Base-by-base conservation (phyloP, 805 yeast species). In the Wickerhamiella azyma region DNA sequence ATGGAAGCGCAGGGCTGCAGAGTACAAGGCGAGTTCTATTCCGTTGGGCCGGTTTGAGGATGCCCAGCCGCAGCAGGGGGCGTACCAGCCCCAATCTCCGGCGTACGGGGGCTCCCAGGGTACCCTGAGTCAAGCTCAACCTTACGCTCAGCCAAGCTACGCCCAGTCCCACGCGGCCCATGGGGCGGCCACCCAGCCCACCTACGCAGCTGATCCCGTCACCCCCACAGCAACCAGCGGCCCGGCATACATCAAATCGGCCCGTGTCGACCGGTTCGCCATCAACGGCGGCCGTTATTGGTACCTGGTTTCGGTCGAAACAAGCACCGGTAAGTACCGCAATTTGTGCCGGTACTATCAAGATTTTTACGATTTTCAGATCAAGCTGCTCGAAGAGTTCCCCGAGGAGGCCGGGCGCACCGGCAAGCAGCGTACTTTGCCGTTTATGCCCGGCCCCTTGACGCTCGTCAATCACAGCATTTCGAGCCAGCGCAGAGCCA, bases 401-500 rank as follows among this genome's bases (percentile, higher is more conserved):
- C 96, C 96, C 7, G 77, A 73, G 50, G 98, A 89, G 63, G 94
- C 96, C 8, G 96, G 96, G 11, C 78, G 85, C 53, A 80, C 78
- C 46, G 82, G 82, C 62, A 70, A 76, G 24, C 76, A 77, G 44
- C 76, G 98, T 52, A 79, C 82, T 26, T 70, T 92, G 48, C 98
- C 98, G 7, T 85, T 80, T 53, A 88, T 92, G 57, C 97, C 98
- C 0, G 98, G 97, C 1, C 99, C 98, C 2, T 71, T 89, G 41
- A 81, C 94, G 33, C 83, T 81, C 56, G 94, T 92, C 46, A 85
- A 85, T 51, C 96, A 89, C 64, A 65, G 76, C 13, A 74, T 76
- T 33, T 72, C 81, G 1, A 63, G 68, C 41, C 75, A 74, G 54
- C 66, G 82, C 47, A 67, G 72, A 41, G 71, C 67, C 1, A 77